phyloP scores from a whole-genome alignment of 768 basidiomycete species.

The Mycena vulgaris region DNA sequence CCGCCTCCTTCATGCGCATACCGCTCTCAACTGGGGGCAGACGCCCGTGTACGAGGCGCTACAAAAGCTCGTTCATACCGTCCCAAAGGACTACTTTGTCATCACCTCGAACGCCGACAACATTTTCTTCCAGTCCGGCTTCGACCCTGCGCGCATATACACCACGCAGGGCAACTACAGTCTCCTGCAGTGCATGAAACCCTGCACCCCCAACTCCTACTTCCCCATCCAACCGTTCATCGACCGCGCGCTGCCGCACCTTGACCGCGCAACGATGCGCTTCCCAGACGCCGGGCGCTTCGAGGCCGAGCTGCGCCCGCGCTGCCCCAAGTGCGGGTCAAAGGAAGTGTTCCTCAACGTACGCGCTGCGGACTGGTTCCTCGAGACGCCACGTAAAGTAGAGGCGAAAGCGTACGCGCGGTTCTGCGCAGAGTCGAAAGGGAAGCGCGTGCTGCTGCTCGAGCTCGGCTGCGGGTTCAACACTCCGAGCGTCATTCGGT shows the following conservation, averaged over 20 bases:
- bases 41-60: conserved; percentile 11
- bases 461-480: conserved; percentile 25
- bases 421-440: neutral
- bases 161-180: conserved; percentile 9
- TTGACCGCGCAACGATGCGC: conserved; percentile 17
- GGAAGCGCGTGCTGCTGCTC: conserved; percentile 7
- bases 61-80: conserved; percentile 4
- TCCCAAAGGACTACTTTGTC: conserved; percentile 18
- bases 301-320: conserved; percentile 19
- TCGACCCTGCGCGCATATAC: conserved; percentile 23
- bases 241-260: conserved; percentile 22
- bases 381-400: conserved; percentile 11
- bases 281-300: conserved; percentile 10
- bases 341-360: conserved; percentile 22
- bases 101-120: conserved; percentile 24
- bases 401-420: conserved; percentile 4
- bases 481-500: conserved; percentile 17
- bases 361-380: conserved; percentile 22
- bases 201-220: conserved; percentile 16
- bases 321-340: conserved; percentile 8
- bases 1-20: conserved; percentile 8
- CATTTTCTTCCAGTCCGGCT: conserved; percentile 21
- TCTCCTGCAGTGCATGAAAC: conserved; percentile 15
- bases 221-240: conserved; percentile 27
- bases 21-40: conserved; percentile 13